A percentile compares a stretch with the other conserved stretches of the same genome.
Evolutionary conservation across 768 basidiomycete genomes (phyloP).

Genomic region (Phanerodontia chrysosporium): DNA sequence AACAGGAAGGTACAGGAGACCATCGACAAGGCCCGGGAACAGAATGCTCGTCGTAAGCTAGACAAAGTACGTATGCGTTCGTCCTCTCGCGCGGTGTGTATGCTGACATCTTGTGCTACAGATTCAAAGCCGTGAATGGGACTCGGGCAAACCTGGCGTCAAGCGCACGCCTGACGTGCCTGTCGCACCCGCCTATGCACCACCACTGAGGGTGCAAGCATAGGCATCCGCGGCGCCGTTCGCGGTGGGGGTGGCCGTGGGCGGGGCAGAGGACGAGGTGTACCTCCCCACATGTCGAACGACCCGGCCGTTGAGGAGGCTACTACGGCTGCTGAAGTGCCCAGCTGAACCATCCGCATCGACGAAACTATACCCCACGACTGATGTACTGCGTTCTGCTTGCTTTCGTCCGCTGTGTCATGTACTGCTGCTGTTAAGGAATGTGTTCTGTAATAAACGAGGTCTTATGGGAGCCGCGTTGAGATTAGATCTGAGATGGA

Average conservation of each 20-base stretch:
- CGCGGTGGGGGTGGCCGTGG: constrained; percentile 20
- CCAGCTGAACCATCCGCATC: not conserved
- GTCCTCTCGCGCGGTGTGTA: not conserved
- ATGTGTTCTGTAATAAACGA: not conserved
- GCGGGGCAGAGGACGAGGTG: constrained; percentile 17
- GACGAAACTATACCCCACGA: not conserved
- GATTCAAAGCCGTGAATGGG: constrained; percentile 77
- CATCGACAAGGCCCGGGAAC: constrained; percentile 67
- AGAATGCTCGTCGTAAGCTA: constrained; percentile 77
- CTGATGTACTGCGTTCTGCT: not conserved
- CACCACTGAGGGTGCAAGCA: constrained; percentile 13
- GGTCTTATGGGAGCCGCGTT: not conserved
- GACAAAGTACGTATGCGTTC: constrained; percentile 40
- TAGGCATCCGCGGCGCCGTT: constrained; percentile 23
- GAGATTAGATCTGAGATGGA: not conserved
- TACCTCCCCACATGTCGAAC: not conserved
- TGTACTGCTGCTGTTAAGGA: not conserved
- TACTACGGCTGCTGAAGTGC: not conserved
- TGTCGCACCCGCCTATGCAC: constrained; percentile 11
- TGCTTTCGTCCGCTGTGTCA: not conserved
- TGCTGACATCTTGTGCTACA: not conserved
- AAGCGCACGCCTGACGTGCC: constrained; percentile 15
- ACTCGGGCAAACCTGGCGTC: constrained; percentile 57
- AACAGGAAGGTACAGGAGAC: constrained; percentile 64
- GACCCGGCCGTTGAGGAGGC: not conserved